These are phyloP conservation scores for Debaryomyces singareniensis DNA, from an alignment of 1,139 yeast species.

Conservation along the genomic window DNA sequence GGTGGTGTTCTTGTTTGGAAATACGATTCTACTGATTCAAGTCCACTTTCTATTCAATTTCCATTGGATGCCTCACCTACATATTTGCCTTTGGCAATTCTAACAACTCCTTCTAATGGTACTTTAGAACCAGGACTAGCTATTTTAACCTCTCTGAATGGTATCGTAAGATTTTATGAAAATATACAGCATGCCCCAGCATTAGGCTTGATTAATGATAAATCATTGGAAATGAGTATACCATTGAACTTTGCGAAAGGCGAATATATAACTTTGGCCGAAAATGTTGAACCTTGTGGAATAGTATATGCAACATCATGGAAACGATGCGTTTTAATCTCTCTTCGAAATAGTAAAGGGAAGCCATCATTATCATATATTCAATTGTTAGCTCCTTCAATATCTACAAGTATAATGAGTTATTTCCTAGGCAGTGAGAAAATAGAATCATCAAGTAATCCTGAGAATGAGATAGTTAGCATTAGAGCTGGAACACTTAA, in stretches of 20 bases:
- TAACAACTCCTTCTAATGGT: slow-evolving; percentile 63
- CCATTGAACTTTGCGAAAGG: slow-evolving; percentile 34
- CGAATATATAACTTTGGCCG: slow-evolving; percentile 53
- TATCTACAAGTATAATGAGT: slow-evolving; percentile 19
- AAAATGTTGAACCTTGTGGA: slow-evolving; percentile 72
- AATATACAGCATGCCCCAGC: slow-evolving; percentile 65
- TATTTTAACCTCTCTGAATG: slow-evolving; percentile 49
- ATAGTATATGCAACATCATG: slow-evolving; percentile 64
- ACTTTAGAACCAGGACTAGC: slow-evolving; percentile 65
- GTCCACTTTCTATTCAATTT: slow-evolving; percentile 52
- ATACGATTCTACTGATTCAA: slow-evolving; percentile 52
- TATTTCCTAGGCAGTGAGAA: slow-evolving; percentile 12
- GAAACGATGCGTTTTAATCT: slow-evolving; percentile 58
- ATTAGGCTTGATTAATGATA: slow-evolving; percentile 50
- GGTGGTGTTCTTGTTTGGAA: slow-evolving; percentile 63
- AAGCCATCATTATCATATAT: slow-evolving; percentile 42
- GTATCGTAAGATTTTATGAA: slow-evolving; percentile 58
- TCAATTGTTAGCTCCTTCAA: slow-evolving; percentile 26
- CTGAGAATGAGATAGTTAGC: slow-evolving; percentile 49
- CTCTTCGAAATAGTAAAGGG: slow-evolving; percentile 65
- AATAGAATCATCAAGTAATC: slow-evolving; percentile 15
- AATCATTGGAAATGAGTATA: slow-evolving; percentile 28
- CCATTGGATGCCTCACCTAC: slow-evolving; percentile 19
- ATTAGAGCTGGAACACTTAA: slow-evolving; percentile 50
- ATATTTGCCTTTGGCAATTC: slow-evolving; percentile 47